These are phyloP conservation scores for Penicillium argentinense DNA, from an alignment of 495 filamentous ascomycete species.

Conservation along the genomic window DNA sequence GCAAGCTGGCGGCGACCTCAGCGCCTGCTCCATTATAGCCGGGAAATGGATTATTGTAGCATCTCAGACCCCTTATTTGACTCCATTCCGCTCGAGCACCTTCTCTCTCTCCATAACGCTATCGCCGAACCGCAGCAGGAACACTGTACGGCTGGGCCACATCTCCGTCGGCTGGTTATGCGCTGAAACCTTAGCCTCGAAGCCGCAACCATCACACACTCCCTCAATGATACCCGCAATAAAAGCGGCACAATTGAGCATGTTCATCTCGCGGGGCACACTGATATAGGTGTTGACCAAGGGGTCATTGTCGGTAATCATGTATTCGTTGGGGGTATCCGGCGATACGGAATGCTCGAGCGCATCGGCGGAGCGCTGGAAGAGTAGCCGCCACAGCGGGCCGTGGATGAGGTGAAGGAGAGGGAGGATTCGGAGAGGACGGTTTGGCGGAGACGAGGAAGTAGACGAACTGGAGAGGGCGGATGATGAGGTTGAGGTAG, in stretches of 20 bases:
- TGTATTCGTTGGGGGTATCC: slow-evolving; percentile 87
- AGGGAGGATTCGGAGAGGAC: slow-evolving; percentile 84
- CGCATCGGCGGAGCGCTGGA: slow-evolving; percentile 82
- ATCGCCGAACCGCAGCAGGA: slow-evolving; percentile 84
- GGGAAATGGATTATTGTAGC: neutral
- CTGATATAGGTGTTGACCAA: slow-evolving; percentile 90
- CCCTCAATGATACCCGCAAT: slow-evolving; percentile 96
- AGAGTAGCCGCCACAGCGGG: slow-evolving; percentile 88
- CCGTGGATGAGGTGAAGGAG: slow-evolving; percentile 94
- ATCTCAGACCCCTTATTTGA: slow-evolving; percentile 36
- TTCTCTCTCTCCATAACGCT: slow-evolving; percentile 91
- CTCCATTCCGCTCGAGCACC: slow-evolving; percentile 51
- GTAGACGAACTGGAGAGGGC: slow-evolving; percentile 78
- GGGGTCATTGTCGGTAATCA: slow-evolving; percentile 97
- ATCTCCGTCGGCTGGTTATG: slow-evolving; percentile 82
- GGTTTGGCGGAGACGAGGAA: slow-evolving; percentile 62
- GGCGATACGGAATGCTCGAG: slow-evolving; percentile 85
- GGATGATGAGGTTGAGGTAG: slow-evolving; percentile 64
- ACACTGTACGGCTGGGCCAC: slow-evolving; percentile 95
- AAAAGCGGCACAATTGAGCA: slow-evolving; percentile 94
- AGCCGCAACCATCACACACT: slow-evolving; percentile 86
- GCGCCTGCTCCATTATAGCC: neutral
- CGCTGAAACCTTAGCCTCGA: slow-evolving; percentile 85
- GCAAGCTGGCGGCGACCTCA: too few species aligned
- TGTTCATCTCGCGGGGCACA: slow-evolving; percentile 90